Percentiles rank a stretch among this genome's conserved stretches.
These are phyloP conservation scores for Phalaenopsis aphrodite DNA, from an alignment of 106 monocot species.

Conservation along the genomic window DNA sequence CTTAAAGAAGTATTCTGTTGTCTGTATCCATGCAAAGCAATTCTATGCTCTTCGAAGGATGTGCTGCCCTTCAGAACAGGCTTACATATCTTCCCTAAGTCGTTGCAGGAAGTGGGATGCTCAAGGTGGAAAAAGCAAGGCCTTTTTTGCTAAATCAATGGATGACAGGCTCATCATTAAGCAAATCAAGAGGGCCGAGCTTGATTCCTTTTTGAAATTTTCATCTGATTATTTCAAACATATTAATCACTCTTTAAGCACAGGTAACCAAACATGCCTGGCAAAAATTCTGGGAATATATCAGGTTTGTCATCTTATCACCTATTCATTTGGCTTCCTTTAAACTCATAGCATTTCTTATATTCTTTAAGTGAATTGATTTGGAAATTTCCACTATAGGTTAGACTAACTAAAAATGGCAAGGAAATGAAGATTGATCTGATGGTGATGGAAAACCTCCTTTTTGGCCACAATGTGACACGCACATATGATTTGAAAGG, in stretches of 20 bases:
- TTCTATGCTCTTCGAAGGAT: constrained; percentile 30
- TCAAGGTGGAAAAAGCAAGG: constrained; percentile 41
- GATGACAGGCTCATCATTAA: constrained; percentile 41
- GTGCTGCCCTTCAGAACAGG: constrained; percentile 26
- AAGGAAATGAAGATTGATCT: constrained; percentile 66
- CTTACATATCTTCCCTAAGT: constrained; percentile 31
- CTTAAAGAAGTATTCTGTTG: constrained; percentile 27
- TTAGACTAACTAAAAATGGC: constrained; percentile 51
- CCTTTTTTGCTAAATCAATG: constrained; percentile 36
- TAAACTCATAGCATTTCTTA: too few species aligned
- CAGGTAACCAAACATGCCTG: constrained; percentile 32
- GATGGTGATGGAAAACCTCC: constrained; percentile 93
- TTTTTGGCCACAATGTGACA: constrained; percentile 53
- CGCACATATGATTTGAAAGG: constrained; percentile 85
- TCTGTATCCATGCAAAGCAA: constrained; percentile 30
- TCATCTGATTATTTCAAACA: constrained; percentile 28
- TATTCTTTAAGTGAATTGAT: neutral
- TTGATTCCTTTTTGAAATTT: constrained; percentile 40
- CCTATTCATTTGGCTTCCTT: neutral
- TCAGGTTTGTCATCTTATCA: constrained; percentile 20
- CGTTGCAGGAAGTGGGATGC: constrained; percentile 32
- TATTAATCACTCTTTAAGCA: constrained; percentile 19
- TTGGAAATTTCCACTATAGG: constrained; percentile 21
- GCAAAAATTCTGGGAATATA: constrained; percentile 53
- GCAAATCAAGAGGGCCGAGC: constrained; percentile 32